phyloP scores from a whole-genome alignment of 371 early-diverging fungal genomes.

The Actinomortierella wolfii region DNA sequence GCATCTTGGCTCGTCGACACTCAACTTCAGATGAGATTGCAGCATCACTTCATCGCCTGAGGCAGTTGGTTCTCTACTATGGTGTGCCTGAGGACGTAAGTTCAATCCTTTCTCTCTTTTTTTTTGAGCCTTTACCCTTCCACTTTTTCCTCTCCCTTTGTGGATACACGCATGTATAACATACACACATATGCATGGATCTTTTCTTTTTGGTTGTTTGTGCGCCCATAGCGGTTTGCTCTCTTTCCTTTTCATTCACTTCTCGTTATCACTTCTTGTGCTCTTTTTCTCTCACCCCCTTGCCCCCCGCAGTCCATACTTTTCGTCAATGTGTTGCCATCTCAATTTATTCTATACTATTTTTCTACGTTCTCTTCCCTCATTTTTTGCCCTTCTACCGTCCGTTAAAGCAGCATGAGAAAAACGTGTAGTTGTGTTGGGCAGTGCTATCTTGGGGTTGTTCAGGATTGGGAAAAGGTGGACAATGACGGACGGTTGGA shows the following conservation, averaged over 20 bases:
- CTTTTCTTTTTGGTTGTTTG: background rate
- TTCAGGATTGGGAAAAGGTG: too few relatives aligned
- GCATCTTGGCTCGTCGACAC: conserved; percentile 29
- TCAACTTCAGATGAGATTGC: conserved; percentile 24
- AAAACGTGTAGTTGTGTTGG: too few relatives aligned
- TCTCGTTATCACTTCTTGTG: background rate
- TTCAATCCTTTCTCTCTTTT: conserved; percentile 4
- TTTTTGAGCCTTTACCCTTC: background rate
- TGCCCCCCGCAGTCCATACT: background rate
- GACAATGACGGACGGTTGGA: too few relatives aligned
- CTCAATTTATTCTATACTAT: background rate
- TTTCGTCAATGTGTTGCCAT: background rate
- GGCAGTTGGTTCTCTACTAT: conserved; percentile 39
- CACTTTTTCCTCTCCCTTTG: background rate
- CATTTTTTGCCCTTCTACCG: too few relatives aligned
- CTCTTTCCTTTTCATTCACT: background rate
- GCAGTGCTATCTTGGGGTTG: too few relatives aligned
- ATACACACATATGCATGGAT: background rate
- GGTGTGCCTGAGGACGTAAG: conserved; percentile 43
- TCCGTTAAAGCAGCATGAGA: too few relatives aligned
- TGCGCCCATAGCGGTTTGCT: background rate
- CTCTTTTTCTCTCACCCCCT: background rate
- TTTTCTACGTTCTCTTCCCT: background rate
- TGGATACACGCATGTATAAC: too few relatives aligned
- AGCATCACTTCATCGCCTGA: conserved; percentile 29